These are phyloP conservation scores for Leucosporidium creatinivorum DNA, from an alignment of 768 basidiomycete species.

Conservation along the genomic window DNA sequence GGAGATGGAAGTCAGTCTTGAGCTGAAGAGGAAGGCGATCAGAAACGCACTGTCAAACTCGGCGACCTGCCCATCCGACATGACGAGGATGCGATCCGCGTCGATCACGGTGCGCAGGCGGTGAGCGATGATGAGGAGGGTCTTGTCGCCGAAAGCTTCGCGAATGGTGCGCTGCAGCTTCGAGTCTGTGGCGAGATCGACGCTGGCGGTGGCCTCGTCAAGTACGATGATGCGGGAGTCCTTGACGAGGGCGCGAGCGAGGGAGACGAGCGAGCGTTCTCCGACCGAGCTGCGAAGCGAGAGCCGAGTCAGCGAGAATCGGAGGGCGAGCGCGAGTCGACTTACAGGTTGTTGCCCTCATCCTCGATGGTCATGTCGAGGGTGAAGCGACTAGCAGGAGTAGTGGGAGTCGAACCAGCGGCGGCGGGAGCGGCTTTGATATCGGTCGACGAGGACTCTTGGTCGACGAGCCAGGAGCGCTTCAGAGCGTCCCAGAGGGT, in stretches of 20 bases:
- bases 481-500: conserved; percentile 8
- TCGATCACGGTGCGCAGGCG: conserved; percentile 77
- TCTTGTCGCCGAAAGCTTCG: conserved; percentile 66
- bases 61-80: conserved; percentile 67
- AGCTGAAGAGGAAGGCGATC: neutral
- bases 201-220: conserved; percentile 47
- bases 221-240: conserved; percentile 75
- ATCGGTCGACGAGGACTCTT: neutral
- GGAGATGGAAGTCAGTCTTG: neutral
- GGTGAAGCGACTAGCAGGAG: conserved; percentile 52
- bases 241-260: conserved; percentile 83
- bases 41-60: conserved; percentile 22
- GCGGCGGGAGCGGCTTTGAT: neutral
- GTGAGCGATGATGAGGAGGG: conserved; percentile 50
- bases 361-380: conserved; percentile 76
- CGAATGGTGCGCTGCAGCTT: conserved; percentile 89
- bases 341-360: conserved; percentile 52
- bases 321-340: conserved; percentile 44
- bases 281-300: conserved; percentile 26
- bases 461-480: conserved; percentile 2
- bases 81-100: conserved; percentile 82
- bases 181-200: conserved; percentile 64
- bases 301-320: conserved; percentile 35
- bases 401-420: neutral
- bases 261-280: conserved; percentile 72